These are phyloP conservation scores for Nelumbo lutea DNA, from an alignment of 164 flowering plant genomes.

Conservation along the genomic window DNA sequence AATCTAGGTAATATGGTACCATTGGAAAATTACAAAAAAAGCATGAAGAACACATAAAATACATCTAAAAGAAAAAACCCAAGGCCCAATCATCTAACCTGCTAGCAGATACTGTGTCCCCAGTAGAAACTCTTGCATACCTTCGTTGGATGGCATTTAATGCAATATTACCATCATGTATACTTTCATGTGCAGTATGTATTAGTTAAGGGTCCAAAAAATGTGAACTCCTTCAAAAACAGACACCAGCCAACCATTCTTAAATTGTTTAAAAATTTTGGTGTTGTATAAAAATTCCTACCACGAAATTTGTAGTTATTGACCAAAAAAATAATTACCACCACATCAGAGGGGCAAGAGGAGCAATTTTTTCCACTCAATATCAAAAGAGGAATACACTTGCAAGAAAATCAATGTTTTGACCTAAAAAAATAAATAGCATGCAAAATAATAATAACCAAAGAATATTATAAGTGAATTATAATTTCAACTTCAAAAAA, in stretches of 20 bases:
- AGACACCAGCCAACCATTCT: background rate
- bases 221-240: background rate
- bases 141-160: constrained; percentile 83
- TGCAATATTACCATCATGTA: constrained; percentile 56
- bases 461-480: too few relatives aligned
- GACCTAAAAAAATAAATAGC: too few relatives aligned
- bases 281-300: too few relatives aligned
- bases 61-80: background rate
- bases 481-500: too few relatives aligned
- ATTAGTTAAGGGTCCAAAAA: constrained; percentile 41
- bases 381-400: too few relatives aligned
- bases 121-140: constrained; percentile 68
- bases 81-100: constrained; percentile 33
- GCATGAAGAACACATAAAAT: background rate
- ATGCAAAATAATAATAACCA: too few relatives aligned
- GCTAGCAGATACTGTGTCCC: constrained; percentile 53
- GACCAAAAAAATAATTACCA: background rate
- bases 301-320: too few relatives aligned
- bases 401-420: too few relatives aligned
- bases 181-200: constrained; percentile 50
- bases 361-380: too few relatives aligned
- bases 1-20: constrained; percentile 32
- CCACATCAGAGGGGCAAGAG: background rate
- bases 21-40: background rate
- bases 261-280: background rate